A percentile compares a stretch with the other conserved stretches of the same genome.
Conservation (phyloP, 257 asterid genomes). For the Solanum pennellii region DNA sequence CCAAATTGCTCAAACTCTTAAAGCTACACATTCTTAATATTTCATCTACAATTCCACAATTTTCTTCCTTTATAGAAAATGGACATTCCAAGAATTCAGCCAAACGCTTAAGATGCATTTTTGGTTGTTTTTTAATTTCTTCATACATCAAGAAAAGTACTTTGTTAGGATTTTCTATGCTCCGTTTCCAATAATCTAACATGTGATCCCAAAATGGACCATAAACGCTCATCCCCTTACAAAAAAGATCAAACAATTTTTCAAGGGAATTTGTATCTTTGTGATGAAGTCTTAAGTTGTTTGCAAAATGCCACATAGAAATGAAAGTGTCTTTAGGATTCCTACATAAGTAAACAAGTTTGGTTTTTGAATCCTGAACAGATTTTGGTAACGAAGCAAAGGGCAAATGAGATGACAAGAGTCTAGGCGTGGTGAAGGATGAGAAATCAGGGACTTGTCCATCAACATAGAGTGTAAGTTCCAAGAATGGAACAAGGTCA, state of each 20-base stretch:
- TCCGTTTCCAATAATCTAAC: not conserved
- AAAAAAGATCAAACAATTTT: not conserved
- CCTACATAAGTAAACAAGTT: not conserved
- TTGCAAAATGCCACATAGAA: not conserved
- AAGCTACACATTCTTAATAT: no score
- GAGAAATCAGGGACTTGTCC: not conserved
- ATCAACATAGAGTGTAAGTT: not conserved
- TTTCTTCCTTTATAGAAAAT: not conserved
- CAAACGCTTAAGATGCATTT: not conserved
- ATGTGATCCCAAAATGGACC: not conserved
- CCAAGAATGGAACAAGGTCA: not conserved
- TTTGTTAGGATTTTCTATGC: not conserved
- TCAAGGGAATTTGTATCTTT: not conserved
- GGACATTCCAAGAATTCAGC: not conserved
- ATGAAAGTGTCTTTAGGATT: not conserved
- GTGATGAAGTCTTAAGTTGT: no score
- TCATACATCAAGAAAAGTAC: conserved; percentile 4
- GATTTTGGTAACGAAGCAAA: not conserved
- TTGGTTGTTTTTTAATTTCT: not conserved
- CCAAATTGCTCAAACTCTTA: no score
- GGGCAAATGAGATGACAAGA: not conserved
- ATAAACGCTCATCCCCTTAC: not conserved
- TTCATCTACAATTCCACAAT: no score
- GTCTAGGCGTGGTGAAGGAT: not conserved
- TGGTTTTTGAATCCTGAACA: not conserved